A percentile compares a stretch with the other conserved stretches of the same genome.
Evolutionary conservation across 83 land plant genomes (phyloP).

Genomic region (Picea abies): DNA sequence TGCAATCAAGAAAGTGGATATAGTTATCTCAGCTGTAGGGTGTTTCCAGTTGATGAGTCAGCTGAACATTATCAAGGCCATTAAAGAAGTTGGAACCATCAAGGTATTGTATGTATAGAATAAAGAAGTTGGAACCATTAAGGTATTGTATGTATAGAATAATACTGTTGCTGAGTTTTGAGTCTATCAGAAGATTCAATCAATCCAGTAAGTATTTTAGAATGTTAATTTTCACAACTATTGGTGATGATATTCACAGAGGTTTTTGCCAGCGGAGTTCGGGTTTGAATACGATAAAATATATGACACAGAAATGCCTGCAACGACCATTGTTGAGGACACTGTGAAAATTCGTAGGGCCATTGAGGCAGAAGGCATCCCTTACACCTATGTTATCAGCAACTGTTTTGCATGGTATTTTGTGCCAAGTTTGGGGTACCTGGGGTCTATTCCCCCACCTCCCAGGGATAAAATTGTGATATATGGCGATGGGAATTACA

Average conservation of each 20-base stretch:
- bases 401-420: conserved; percentile 47
- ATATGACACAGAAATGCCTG: conserved; percentile 42
- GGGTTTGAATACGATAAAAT: conserved; percentile 54
- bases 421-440: conserved; percentile 44
- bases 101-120: background rate
- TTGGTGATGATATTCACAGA: conserved; percentile 20
- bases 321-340: conserved; percentile 20
- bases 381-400: conserved; percentile 43
- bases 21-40: background rate
- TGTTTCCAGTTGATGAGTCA: background rate
- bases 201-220: background rate
- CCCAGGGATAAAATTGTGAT: conserved; percentile 13
- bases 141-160: background rate
- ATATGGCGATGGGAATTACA: conserved; percentile 46
- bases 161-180: background rate
- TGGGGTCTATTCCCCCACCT: conserved; percentile 29
- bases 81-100: background rate
- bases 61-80: background rate
- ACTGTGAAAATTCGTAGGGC: conserved; percentile 38
- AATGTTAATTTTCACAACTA: no score
- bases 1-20: background rate
- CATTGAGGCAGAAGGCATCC: conserved; percentile 53
- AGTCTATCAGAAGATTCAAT: background rate
- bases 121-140: background rate
- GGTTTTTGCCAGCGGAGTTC: conserved; percentile 67